Evolutionary conservation across 2,329 filamentous ascomycete genomes (phyloP), one percentile per base, ranked within the genome.

Genomic region (Teratosphaeria gauchensis): DNA sequence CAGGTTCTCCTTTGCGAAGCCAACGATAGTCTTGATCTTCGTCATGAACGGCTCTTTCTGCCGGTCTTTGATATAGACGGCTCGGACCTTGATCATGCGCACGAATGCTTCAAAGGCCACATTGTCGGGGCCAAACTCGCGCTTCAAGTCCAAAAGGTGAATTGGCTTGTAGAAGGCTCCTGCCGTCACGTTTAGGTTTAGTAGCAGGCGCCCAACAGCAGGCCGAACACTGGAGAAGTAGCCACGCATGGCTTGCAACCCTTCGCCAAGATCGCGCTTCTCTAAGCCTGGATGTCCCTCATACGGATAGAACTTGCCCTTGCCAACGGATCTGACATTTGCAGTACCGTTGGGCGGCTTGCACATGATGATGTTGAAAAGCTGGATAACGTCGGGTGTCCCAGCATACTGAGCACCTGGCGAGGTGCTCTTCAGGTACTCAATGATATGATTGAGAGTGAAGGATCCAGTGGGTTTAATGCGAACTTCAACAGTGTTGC

Each of bases 181-280:
- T 52, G 80, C 80, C 8, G 82, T 82, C 30, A 86, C 82, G 59
- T 87, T 85, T 2, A 87, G 73, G 58, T 88, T 87, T 12, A 87
- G 69, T 0, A 87, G 67, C 4, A 87, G 72, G 3, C 83, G 77
- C 46, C 77, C 78, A 14, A 82, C 81, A 2, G 82, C 79, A 1
- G 82, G 78, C 4, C 85, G 81, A 32, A 84, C 80, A 65, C 82
- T 86, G 11, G 82, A 75, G 65, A 82, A 86, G 70, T 82, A 87
- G 0, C 85, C 85, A 51, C 84, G 77, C 3, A 84, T 69, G 0
- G 83, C 83, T 54, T 81, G 74, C 0, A 87, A 72, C 1, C 82
- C 82, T 11, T 68, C 73, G 2, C 76, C 77, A 1, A 87, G 74
- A 32, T 75, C 65, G 2, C 67, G 65, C 0, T 58, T 62, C 54